These are phyloP conservation scores for Ophiostoma triangulosporum DNA, from an alignment of 2,329 filamentous ascomycete species.

Conservation along the genomic window DNA sequence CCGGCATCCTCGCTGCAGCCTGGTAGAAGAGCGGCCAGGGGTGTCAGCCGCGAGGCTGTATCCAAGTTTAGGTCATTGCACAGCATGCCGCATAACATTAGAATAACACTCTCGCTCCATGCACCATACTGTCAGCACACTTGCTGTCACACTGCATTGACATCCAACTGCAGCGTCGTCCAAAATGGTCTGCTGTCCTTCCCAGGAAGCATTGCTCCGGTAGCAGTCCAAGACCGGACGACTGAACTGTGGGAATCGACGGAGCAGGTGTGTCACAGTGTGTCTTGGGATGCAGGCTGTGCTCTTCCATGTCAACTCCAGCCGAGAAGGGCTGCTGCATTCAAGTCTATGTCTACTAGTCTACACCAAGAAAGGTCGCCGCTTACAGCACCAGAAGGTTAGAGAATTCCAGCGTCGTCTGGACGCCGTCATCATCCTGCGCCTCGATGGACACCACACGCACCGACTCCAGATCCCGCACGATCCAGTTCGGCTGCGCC, in stretches of 20 bases:
- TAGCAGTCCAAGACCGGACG: not conserved
- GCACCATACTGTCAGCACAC: not conserved
- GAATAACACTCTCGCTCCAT: too few species aligned
- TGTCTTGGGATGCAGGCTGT: not conserved
- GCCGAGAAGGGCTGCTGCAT: not conserved
- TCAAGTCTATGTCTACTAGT: not conserved
- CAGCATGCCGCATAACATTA: too few species aligned
- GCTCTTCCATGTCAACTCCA: not conserved
- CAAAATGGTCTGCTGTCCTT: not conserved
- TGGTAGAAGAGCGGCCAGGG: not conserved
- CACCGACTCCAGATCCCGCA: constrained; percentile 65
- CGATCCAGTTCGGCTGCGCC: constrained; percentile 79
- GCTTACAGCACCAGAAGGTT: constrained; percentile 30
- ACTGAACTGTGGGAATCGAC: not conserved
- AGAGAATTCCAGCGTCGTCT: constrained; percentile 47
- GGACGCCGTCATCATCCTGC: constrained; percentile 31
- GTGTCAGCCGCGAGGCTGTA: not conserved
- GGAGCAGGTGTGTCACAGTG: too few species aligned
- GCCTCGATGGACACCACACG: constrained; percentile 43
- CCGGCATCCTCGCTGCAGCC: not conserved
- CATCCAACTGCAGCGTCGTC: too few species aligned
- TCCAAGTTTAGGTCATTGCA: not conserved
- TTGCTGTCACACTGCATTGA: not conserved
- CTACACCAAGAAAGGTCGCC: not conserved
- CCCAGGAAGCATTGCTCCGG: not conserved